Percentiles rank a stretch among this genome's conserved stretches.
Conservation (phyloP, 2,329 filamentous ascomycete genomes). For the Cladosporium sp. region DNA sequence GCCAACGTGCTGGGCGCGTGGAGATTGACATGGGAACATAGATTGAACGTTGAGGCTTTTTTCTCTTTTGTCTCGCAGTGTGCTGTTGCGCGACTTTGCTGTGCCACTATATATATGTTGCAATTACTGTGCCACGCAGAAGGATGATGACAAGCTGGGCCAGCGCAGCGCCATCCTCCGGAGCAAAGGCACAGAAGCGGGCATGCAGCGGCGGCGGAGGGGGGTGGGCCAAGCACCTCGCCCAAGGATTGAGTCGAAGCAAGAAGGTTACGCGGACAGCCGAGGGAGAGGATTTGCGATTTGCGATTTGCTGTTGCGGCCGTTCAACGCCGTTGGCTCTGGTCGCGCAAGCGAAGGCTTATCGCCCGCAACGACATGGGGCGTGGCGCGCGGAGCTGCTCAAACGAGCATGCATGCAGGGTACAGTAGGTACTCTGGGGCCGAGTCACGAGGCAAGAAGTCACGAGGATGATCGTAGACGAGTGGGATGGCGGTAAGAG, state of each 20-base stretch:
- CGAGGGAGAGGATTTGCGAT: background rate
- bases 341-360: constrained; percentile 14
- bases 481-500: constrained; percentile 4
- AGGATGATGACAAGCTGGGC: background rate
- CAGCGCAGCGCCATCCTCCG: background rate
- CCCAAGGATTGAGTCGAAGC: background rate
- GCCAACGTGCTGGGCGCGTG: background rate
- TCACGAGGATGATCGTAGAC: background rate
- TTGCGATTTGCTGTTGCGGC: background rate
- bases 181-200: background rate
- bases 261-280: background rate
- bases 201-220: background rate
- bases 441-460: background rate
- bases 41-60: background rate
- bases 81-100: background rate
- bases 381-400: constrained; percentile 13
- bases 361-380: constrained; percentile 1
- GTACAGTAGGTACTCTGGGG: background rate
- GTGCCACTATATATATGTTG: background rate
- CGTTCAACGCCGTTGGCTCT: background rate
- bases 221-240: background rate
- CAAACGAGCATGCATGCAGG: constrained; percentile 9
- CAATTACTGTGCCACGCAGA: background rate
- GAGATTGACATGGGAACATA: background rate
- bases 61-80: too few species aligned